Evolutionary conservation across 257 asterid genomes (phyloP).

Genomic region (Penstemon eatonii): DNA sequence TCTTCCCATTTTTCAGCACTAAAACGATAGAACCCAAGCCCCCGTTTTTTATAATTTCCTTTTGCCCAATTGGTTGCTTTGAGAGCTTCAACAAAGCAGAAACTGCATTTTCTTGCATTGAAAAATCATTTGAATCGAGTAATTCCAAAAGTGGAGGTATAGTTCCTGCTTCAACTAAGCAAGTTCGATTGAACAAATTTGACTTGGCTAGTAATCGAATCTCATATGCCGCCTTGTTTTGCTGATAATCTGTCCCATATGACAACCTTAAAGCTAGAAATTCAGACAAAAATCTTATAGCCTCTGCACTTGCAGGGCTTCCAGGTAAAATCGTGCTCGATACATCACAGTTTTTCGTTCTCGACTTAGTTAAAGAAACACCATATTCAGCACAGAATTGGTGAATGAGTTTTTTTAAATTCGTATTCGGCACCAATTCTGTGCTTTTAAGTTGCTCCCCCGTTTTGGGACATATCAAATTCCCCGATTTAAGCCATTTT

Average conservation of each 20-base stretch:
- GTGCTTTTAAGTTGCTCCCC: constrained; percentile 52
- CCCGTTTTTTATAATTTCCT: constrained; percentile 41
- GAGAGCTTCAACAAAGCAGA: constrained; percentile 69
- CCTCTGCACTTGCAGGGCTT: constrained; percentile 56
- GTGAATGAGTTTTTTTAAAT: constrained; percentile 53
- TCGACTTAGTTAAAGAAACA: constrained; percentile 52
- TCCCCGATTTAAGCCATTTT: constrained; percentile 75
- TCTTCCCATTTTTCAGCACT: constrained; percentile 49
- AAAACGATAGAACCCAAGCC: constrained; percentile 43
- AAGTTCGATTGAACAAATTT: constrained; percentile 52
- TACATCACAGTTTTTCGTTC: constrained; percentile 48
- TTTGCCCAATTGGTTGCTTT: constrained; percentile 59
- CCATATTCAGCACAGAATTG: constrained; percentile 64
- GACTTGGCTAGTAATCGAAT: constrained; percentile 67
- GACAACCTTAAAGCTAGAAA: constrained; percentile 44
- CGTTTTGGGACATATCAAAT: constrained; percentile 67
- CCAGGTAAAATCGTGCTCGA: constrained; percentile 62
- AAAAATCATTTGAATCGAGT: constrained; percentile 40
- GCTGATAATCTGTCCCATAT: constrained; percentile 48
- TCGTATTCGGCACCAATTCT: constrained; percentile 58
- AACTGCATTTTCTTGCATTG: constrained; percentile 55
- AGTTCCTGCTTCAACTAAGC: constrained; percentile 54
- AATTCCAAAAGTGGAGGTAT: constrained; percentile 50
- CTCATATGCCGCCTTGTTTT: constrained; percentile 65
- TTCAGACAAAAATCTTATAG: constrained; percentile 53